Evolutionary conservation across 169 alveolate genomes (phyloP).

Genomic region (Plasmodium inui): DNA sequence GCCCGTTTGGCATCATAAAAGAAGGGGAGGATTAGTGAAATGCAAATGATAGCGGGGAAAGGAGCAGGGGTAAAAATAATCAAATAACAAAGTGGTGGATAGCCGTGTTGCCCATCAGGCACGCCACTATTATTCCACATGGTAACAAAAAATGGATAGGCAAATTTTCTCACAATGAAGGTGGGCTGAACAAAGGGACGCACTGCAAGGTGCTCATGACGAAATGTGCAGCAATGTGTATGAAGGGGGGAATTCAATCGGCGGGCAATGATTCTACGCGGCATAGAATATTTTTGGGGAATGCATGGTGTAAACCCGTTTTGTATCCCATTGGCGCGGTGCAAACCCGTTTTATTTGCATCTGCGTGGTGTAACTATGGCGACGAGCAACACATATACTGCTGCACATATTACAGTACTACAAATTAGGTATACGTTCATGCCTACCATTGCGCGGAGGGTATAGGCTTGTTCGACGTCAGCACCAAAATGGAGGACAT

Average conservation of each 20-base stretch:
- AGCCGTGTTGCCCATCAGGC: not conserved
- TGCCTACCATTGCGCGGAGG: not conserved
- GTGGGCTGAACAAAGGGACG: not conserved
- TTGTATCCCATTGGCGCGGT: too few species aligned
- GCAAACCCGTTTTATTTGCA: too few species aligned
- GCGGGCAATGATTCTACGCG: not conserved
- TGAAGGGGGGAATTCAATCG: not conserved
- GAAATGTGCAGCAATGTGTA: not conserved
- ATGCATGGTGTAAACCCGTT: too few species aligned
- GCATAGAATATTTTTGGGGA: too few species aligned
- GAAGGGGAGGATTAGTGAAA: not conserved
- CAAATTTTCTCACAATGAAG: not conserved
- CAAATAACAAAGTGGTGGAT: not conserved
- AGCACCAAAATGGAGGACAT: conserved; percentile 51
- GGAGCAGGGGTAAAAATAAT: not conserved
- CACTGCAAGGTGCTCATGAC: not conserved
- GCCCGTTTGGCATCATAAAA: not conserved
- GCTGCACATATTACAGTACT: not conserved
- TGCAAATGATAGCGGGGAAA: not conserved
- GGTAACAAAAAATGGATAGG: not conserved
- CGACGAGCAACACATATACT: not conserved
- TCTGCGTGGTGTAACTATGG: not conserved
- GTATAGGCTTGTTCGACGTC: conserved; percentile 29
- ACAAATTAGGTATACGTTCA: not conserved
- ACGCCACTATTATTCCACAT: not conserved